Percentiles rank a stretch among this genome's conserved stretches.
Evolutionary conservation across 805 yeast genomes (phyloP).

Genomic region (Hanseniaspora lachancei): DNA sequence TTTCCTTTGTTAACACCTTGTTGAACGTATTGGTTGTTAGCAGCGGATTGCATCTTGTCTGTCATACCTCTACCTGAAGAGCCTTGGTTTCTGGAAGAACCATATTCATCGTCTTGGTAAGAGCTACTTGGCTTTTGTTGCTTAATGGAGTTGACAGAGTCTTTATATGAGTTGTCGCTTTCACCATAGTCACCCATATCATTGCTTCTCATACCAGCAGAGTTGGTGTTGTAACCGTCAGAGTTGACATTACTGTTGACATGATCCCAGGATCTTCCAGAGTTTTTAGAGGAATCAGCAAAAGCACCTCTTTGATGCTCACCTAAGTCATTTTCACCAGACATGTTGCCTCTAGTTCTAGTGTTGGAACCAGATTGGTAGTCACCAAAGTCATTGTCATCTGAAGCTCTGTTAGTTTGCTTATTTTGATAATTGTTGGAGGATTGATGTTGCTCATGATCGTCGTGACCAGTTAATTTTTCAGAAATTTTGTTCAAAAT

Average conservation of each 20-base stretch:
- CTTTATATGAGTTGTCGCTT: neutral
- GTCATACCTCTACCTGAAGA: neutral
- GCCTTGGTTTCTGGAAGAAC: neutral
- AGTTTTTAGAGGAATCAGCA: neutral
- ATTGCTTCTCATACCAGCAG: neutral
- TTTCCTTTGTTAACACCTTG: constrained; percentile 1
- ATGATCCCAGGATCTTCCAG: neutral
- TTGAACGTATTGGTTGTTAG: neutral
- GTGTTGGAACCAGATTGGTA: constrained; percentile 2
- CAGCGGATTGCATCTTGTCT: neutral
- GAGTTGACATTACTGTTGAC: neutral
- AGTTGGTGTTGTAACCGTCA: neutral
- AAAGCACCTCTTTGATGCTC: constrained; percentile 11
- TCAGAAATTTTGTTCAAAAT: constrained; percentile 25
- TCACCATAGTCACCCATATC: neutral
- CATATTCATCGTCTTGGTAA: neutral
- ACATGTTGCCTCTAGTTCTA: constrained; percentile 15
- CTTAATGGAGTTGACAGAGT: neutral
- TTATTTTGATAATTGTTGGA: constrained; percentile 2
- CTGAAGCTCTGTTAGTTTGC: constrained; percentile 11
- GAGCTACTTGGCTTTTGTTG: neutral
- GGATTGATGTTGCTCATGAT: constrained; percentile 10
- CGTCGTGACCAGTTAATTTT: constrained; percentile 21
- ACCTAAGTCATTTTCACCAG: constrained; percentile 15
- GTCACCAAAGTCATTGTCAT: constrained; percentile 1